Evolutionary conservation across 352 stramenopile species (phyloP), one percentile per base, ranked within the genome.

Genomic region (Globisporangium spinosum): DNA sequence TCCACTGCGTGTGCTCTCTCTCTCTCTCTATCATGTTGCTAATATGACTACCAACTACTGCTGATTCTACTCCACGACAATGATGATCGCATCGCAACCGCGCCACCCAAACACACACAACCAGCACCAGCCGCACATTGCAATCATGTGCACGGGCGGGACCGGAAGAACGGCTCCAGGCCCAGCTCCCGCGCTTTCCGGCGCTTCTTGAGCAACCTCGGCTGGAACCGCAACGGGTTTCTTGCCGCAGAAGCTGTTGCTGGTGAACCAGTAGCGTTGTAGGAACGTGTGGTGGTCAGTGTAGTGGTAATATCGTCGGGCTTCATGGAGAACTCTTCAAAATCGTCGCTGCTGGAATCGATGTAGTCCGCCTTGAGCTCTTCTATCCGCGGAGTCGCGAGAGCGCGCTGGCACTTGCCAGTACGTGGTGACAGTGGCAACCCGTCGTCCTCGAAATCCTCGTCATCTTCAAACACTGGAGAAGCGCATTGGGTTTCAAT

Each of bases 121-220:
- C 2, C n/a, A 65, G 22, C 38, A 12, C 23, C 25, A 29, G 29
- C 29, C 4, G 29, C 17, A 25, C 17, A 7, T 35, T 32, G 1
- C 29, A 15, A 56, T 59, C 35, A 71, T 29, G 34, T 64, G 43
- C 66, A 64, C 55, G 67, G 67, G 5, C 54, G 54, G 15, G 67
- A 53, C 9, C 54, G 45, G 40, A 72, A 68, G 61, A 65, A 68
- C 54, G 60, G 1, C 13, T 72, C 54, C 23, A 68, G 22, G 5
- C 60, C 56, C n/a, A 68, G n/a, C n/a, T 60, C 40, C 32, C 45
- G 22, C n/a, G 32, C 67, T 72, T 72, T 58, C 53, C 55, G 60
- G 17, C 67, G 67, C 20, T 68, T 68, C 67, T 72, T 68, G 22
- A 65, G 43, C 27, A 72, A n/a, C 1, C 53, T 61, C 12, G 67